These are phyloP conservation scores for Trametes cinnabarina DNA, from an alignment of 768 basidiomycete genomes.

Conservation along the genomic window DNA sequence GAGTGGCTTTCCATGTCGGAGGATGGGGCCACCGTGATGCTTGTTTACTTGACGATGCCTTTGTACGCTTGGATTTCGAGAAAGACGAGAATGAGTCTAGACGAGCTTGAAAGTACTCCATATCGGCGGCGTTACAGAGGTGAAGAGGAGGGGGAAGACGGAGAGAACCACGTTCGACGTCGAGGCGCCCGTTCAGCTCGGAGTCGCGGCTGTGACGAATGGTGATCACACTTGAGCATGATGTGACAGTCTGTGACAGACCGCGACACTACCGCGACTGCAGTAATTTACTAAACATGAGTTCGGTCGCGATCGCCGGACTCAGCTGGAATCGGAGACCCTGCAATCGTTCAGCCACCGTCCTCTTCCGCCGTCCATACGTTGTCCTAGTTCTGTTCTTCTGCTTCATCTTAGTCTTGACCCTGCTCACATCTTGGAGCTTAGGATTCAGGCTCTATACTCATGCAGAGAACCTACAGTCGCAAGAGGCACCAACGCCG, in stretches of 20 bases:
- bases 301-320: conserved; percentile 4
- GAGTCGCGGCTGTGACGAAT: conserved; percentile 10
- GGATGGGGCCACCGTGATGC: conserved; percentile 79
- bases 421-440: no score
- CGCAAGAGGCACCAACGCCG: conserved; percentile 29
- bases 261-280: conserved; percentile 14
- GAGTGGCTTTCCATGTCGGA: conserved; percentile 59
- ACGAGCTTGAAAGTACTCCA: conserved; percentile 38
- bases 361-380: background rate
- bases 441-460: no score
- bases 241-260: conserved; percentile 8
- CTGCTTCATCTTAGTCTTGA: no score
- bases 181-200: background rate
- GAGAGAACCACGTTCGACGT: conserved; percentile 12
- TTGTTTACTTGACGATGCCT: conserved; percentile 45
- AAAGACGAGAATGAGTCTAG: conserved; percentile 57
- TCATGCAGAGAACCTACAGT: conserved; percentile 39
- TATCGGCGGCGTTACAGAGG: background rate
- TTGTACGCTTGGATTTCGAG: conserved; percentile 57
- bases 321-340: background rate
- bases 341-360: background rate
- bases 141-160: background rate
- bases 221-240: background rate
- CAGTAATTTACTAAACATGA: background rate
- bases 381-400: no score